Conservation (phyloP, 1,284 basidiomycete genomes). For the Dichomitus squalens region DNA sequence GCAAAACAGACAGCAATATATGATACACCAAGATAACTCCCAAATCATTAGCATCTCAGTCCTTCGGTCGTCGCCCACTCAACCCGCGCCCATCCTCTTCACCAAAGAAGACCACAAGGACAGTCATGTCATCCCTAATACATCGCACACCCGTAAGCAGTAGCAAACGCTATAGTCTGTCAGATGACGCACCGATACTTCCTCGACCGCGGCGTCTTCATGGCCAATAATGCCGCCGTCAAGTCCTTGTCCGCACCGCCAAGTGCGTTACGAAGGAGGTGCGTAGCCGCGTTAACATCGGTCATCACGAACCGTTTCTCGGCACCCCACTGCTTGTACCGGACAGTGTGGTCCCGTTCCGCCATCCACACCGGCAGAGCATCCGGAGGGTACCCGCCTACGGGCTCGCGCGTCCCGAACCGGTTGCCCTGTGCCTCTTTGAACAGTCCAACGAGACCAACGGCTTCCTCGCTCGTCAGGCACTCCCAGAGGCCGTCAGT, state of each 20-base stretch:
- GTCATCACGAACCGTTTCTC: slow-evolving; percentile 46
- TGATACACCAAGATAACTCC: not conserved
- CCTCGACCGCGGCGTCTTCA: slow-evolving; percentile 41
- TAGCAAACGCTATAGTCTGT: not conserved
- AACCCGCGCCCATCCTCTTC: not conserved
- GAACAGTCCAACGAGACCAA: slow-evolving; percentile 57
- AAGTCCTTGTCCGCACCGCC: slow-evolving; percentile 57
- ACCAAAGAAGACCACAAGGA: slow-evolving; percentile 30
- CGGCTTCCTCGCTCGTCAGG: slow-evolving; percentile 59
- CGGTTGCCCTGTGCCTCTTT: slow-evolving; percentile 28
- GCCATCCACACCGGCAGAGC: slow-evolving; percentile 12
- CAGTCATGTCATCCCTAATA: slow-evolving; percentile 30
- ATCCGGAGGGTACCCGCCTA: slow-evolving; percentile 11
- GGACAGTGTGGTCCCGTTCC: slow-evolving; percentile 26
- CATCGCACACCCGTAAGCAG: not conserved
- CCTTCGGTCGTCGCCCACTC: not conserved
- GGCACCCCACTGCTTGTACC: slow-evolving; percentile 40
- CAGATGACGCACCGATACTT: slow-evolving; percentile 36
- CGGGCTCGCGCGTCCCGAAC: slow-evolving; percentile 18
- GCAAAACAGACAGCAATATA: not conserved
- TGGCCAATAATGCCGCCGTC: slow-evolving; percentile 46
- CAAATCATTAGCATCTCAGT: not conserved
- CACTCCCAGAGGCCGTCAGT: slow-evolving; percentile 62
- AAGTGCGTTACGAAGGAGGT: slow-evolving; percentile 61
- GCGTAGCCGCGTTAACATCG: slow-evolving; percentile 53